phyloP scores from a whole-genome alignment of 106 monocot genomes.

The Hemerocallis citrina region DNA sequence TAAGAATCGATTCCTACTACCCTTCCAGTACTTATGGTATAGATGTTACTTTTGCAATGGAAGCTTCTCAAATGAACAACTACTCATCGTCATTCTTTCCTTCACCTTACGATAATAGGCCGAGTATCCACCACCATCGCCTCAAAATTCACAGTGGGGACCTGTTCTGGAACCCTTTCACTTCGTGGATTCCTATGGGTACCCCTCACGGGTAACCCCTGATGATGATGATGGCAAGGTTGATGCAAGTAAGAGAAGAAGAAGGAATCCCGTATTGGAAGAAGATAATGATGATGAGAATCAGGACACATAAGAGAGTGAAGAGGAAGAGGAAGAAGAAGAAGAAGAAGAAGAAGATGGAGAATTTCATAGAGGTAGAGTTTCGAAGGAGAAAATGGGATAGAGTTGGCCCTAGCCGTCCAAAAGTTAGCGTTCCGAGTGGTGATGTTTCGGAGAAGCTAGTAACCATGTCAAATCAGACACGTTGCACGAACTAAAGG shows the following conservation, averaged over 20 bases:
- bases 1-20: slow-evolving; percentile 42
- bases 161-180: slow-evolving; percentile 75
- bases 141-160: slow-evolving; percentile 70
- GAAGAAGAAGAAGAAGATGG: slow-evolving; percentile 1
- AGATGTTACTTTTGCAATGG: slow-evolving; percentile 33
- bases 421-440: background rate
- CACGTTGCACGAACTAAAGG: slow-evolving; percentile 19
- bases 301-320: slow-evolving; percentile 13
- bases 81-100: slow-evolving; percentile 27
- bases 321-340: slow-evolving; percentile 7
- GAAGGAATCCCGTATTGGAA: slow-evolving; percentile 98
- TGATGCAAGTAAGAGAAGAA: slow-evolving; percentile 73
- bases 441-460: background rate
- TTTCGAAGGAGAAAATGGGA: background rate
- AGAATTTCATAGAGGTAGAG: slow-evolving; percentile 7
- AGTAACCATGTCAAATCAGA: background rate
- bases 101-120: slow-evolving; percentile 21
- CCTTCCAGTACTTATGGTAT: slow-evolving; percentile 28
- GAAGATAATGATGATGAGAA: slow-evolving; percentile 19
- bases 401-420: background rate
- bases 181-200: slow-evolving; percentile 32
- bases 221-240: slow-evolving; percentile 66
- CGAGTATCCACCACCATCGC: slow-evolving; percentile 33
- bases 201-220: slow-evolving; percentile 21
- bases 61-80: slow-evolving; percentile 24